Conservation (phyloP, 495 filamentous ascomycete genomes). For the Penicillium psychrofluorescens region DNA sequence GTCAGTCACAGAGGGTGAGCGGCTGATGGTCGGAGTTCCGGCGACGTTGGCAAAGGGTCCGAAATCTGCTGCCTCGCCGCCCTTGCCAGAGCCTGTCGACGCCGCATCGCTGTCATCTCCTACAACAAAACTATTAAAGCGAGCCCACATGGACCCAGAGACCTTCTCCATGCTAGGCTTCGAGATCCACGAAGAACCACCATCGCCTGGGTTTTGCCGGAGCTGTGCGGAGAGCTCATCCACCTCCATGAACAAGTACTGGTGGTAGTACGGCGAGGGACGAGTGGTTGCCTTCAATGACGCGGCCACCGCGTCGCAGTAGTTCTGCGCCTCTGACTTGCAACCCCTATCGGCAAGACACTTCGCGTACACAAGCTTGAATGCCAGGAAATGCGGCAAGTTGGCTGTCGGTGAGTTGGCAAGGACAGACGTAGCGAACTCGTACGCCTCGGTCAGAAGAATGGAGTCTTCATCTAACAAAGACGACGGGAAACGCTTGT, state of each 20-base stretch:
- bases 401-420: slow-evolving; percentile 47
- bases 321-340: slow-evolving; percentile 75
- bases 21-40: slow-evolving; percentile 76
- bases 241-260: slow-evolving; percentile 60
- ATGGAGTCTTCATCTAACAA: slow-evolving; percentile 77
- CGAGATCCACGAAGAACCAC: slow-evolving; percentile 68
- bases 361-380: slow-evolving; percentile 82
- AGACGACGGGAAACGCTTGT: slow-evolving; percentile 54
- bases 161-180: slow-evolving; percentile 94
- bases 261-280: slow-evolving; percentile 76
- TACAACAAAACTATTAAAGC: slow-evolving; percentile 89
- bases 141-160: slow-evolving; percentile 76
- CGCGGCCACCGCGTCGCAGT: slow-evolving; percentile 79
- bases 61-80: slow-evolving; percentile 42
- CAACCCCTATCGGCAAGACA: slow-evolving; percentile 77
- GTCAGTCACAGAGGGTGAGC: slow-evolving; percentile 67
- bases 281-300: slow-evolving; percentile 76
- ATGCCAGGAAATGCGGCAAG: slow-evolving; percentile 78
- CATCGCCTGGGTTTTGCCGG: slow-evolving; percentile 73
- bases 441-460: slow-evolving; percentile 86
- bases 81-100: slow-evolving; percentile 51
- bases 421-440: slow-evolving; percentile 69
- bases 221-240: slow-evolving; percentile 80
- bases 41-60: slow-evolving; percentile 79
- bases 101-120: slow-evolving; percentile 72